These are phyloP conservation scores for Trichoderma reesei DNA, from an alignment of 495 filamentous ascomycete genomes.

Conservation along the genomic window DNA sequence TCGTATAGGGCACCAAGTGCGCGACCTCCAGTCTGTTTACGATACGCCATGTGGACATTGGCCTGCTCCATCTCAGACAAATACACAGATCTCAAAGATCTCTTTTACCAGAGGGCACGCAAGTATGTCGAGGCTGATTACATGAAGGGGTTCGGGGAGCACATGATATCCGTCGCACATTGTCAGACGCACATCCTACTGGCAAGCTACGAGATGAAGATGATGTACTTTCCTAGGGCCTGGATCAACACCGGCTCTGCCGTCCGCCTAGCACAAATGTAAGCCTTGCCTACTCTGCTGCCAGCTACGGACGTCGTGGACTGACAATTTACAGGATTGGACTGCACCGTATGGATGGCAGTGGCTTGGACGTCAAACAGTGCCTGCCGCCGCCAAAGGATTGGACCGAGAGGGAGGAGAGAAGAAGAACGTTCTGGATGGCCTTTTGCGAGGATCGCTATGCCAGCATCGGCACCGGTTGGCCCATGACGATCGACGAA, in stretches of 20 bases:
- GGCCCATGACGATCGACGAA: conserved; percentile 93
- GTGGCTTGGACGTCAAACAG: conserved; percentile 86
- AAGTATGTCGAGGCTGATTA: conserved; percentile 87
- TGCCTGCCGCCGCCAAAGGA: conserved; percentile 75
- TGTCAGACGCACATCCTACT: conserved; percentile 77
- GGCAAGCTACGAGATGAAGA: conserved; percentile 82
- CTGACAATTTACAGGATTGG: conserved; percentile 49
- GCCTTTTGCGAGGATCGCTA: conserved; percentile 83
- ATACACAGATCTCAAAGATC: conserved; percentile 61
- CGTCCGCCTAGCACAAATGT: conserved; percentile 71
- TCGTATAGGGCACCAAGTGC: conserved; percentile 55
- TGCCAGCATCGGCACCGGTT: conserved; percentile 93
- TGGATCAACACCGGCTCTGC: conserved; percentile 86
- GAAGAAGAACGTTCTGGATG: conserved; percentile 91
- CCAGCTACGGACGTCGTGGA: conserved; percentile 8
- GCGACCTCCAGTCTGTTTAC: conserved; percentile 77
- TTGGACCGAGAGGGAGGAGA: conserved; percentile 88
- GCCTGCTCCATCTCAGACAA: conserved; percentile 77
- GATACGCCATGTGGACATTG: conserved; percentile 90
- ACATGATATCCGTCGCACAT: conserved; percentile 69
- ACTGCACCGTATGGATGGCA: conserved; percentile 78
- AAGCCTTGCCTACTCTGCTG: conserved; percentile 9
- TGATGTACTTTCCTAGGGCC: conserved; percentile 95
- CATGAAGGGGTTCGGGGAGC: conserved; percentile 87
- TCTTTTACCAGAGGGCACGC: conserved; percentile 79